phyloP scores from a whole-genome alignment of 2,329 filamentous ascomycete genomes.

The Kalmusia sp. region DNA sequence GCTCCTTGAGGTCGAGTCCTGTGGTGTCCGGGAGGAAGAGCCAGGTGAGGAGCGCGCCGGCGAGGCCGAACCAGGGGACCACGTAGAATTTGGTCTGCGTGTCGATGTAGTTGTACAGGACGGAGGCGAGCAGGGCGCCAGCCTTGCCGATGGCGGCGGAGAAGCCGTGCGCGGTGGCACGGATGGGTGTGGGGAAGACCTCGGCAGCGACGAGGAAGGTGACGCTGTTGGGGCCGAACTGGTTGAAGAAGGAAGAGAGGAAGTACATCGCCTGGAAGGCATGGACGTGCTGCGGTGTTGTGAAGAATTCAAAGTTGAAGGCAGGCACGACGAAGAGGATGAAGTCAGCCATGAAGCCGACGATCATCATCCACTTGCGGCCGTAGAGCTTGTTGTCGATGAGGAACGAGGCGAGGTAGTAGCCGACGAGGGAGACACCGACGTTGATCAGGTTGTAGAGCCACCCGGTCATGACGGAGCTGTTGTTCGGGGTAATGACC shows the following conservation, averaged over 20 bases:
- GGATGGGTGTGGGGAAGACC: constrained; percentile 93
- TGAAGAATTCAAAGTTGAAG: constrained; percentile 88
- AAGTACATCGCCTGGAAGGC: constrained; percentile 99
- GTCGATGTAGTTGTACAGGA: constrained; percentile 95
- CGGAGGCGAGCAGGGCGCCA: constrained; percentile 83
- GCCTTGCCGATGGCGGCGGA: constrained; percentile 90
- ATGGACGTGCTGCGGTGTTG: constrained; percentile 71
- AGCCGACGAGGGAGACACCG: constrained; percentile 82
- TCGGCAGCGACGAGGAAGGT: constrained; percentile 96
- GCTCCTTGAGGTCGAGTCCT: constrained; percentile 94
- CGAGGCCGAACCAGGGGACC: constrained; percentile 94
- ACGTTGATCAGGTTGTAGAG: constrained; percentile 93
- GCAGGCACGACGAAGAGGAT: constrained; percentile 91
- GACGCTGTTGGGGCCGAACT: constrained; percentile 95
- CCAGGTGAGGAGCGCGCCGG: constrained; percentile 80
- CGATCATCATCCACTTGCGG: constrained; percentile 93
- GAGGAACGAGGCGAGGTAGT: constrained; percentile 86
- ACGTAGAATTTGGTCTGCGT: constrained; percentile 86
- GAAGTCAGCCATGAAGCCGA: constrained; percentile 93
- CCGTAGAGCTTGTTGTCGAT: constrained; percentile 98
- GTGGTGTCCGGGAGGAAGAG: constrained; percentile 96
- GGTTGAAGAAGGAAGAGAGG: constrained; percentile 97
- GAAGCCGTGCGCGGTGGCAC: constrained; percentile 92
- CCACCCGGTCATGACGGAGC: constrained; percentile 85
- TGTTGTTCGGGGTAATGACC: constrained; percentile 73